Percentiles rank a stretch among this genome's conserved stretches.
Evolutionary conservation across 2,329 filamentous ascomycete genomes (phyloP).

Genomic region (Aspergillus awamori): DNA sequence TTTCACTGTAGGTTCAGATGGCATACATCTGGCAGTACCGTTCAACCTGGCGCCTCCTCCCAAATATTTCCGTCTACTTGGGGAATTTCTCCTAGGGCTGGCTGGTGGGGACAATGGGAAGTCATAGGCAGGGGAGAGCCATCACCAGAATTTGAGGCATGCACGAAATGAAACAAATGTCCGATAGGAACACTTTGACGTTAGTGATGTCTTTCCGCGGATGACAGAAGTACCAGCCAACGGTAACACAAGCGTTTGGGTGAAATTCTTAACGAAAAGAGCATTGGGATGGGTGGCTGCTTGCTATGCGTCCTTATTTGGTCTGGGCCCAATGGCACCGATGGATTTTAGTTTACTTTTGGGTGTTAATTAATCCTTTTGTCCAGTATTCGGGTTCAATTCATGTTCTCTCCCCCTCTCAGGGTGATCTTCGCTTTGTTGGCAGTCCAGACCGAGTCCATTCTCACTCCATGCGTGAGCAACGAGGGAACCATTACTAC

Average conservation of each 20-base stretch:
- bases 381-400: background rate
- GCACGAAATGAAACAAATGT: background rate
- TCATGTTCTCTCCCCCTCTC: background rate
- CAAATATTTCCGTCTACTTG: too few relatives aligned
- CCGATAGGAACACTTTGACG: background rate
- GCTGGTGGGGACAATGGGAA: background rate
- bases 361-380: too few relatives aligned
- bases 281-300: background rate
- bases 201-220: too few relatives aligned
- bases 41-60: too few relatives aligned
- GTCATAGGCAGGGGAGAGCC: background rate
- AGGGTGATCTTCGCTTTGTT: background rate
- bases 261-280: background rate
- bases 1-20: too few relatives aligned
- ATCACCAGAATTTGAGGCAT: background rate
- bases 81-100: background rate
- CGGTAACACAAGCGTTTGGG: background rate
- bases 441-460: background rate
- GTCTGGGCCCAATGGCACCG: background rate
- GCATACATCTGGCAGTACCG: too few relatives aligned
- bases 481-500: too few relatives aligned
- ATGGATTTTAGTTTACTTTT: background rate
- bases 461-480: background rate
- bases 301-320: background rate
- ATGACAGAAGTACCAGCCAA: background rate